Percentiles rank a stretch among this genome's conserved stretches.
These are phyloP conservation scores for Paracorniculantispora psalliotae DNA, from an alignment of 2,329 filamentous ascomycete genomes.

Conservation along the genomic window DNA sequence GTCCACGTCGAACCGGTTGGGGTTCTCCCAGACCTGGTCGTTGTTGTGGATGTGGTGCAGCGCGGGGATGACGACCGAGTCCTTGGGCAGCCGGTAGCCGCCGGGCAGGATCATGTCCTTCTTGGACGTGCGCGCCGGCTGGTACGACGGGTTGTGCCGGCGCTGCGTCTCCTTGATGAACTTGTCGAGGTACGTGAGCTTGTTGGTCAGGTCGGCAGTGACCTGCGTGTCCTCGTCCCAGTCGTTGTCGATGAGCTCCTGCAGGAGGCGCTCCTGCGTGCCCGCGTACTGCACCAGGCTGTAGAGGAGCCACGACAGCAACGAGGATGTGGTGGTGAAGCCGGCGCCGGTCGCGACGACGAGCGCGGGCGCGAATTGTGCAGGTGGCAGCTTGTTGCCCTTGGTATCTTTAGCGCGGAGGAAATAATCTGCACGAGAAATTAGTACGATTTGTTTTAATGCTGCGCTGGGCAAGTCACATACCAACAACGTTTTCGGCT, in stretches of 20 bases:
- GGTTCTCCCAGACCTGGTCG: slow-evolving; percentile 52
- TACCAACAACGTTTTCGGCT: slow-evolving; percentile 33
- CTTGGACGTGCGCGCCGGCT: slow-evolving; percentile 53
- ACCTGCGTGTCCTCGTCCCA: slow-evolving; percentile 39
- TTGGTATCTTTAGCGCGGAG: slow-evolving; percentile 48
- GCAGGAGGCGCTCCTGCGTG: slow-evolving; percentile 51
- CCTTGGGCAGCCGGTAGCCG: slow-evolving; percentile 51
- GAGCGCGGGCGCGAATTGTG: slow-evolving; percentile 28
- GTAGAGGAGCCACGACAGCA: slow-evolving; percentile 56
- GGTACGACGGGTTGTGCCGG: slow-evolving; percentile 56
- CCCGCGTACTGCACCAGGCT: slow-evolving; percentile 47
- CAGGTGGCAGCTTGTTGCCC: slow-evolving; percentile 47
- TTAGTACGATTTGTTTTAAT: background rate
- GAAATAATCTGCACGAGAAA: slow-evolving; percentile 39
- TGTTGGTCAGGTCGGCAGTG: slow-evolving; percentile 42
- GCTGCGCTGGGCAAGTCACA: background rate
- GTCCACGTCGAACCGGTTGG: slow-evolving; percentile 52
- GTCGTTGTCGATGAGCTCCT: slow-evolving; percentile 50
- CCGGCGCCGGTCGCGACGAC: slow-evolving; percentile 53
- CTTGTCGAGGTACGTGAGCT: slow-evolving; percentile 49
- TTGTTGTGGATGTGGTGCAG: slow-evolving; percentile 51
- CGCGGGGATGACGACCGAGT: slow-evolving; percentile 48
- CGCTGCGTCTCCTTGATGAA: slow-evolving; percentile 59
- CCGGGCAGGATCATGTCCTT: slow-evolving; percentile 54
- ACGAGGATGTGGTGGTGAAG: slow-evolving; percentile 55